Base-by-base conservation (phyloP, 129 eudicot species). In the Ambrosia trifida region DNA sequence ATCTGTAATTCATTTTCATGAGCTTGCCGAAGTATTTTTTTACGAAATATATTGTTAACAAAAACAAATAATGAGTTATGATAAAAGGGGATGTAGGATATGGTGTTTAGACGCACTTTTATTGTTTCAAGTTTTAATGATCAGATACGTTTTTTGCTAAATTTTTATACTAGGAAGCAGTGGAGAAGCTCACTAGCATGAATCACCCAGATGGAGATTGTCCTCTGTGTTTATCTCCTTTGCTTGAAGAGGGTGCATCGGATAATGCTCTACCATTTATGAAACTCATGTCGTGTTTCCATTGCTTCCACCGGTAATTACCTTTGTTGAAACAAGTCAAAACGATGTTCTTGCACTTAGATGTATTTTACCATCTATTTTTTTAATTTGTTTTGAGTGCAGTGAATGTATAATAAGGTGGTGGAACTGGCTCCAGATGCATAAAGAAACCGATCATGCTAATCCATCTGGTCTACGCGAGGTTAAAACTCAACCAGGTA, bases 251-350 rank as follows among this genome's bases (percentile, higher is more conserved):
- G 56, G 83, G 76, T 76, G 77, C 74, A n/a, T 72, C 66, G 0
- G 19, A 77, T 76, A 59, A 68, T 11, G 56, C 86, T 3, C 32
- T 11, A 60, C 87, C 96, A 38, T 91, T 88, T 79, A 91, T 91
- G 97, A 91, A 91, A 78, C 73, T 91, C 70, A 91, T 91, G 97
- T 91, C 97, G 64, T 91, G 97, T 78, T 91, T 84, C 70, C 97
- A 91, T 77, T 91, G 97, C 83, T 91, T 88, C 66, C 97, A 91
- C 62, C 75, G 96, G 97, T 88, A 80, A 84, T 24, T 59, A 16
- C 64, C 62, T 32, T 28, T 36, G 28, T 24, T 65, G 43, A 38
- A 38, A 38, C 43, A 38, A 38, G 43, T 38, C 24, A 38, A 12
- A 18, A 14, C 49, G 30, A 1, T 56, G 38, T 45, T 16, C 13